Percentiles rank a stretch among this genome's conserved stretches.
phyloP scores from a whole-genome alignment of 768 basidiomycete species.

The Podaxis pistillaris region DNA sequence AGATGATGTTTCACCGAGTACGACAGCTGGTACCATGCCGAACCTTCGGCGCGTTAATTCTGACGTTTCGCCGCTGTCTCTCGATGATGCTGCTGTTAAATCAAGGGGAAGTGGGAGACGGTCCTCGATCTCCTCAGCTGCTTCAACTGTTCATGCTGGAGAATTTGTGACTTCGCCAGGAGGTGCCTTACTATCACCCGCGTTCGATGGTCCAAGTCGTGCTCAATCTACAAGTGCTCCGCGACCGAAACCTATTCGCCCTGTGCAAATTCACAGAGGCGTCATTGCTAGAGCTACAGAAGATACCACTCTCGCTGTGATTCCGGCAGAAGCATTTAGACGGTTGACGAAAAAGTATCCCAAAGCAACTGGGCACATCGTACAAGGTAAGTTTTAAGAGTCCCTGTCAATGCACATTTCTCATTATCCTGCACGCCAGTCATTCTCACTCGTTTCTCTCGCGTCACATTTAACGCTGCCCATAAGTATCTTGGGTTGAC shows the following conservation, averaged over 20 bases:
- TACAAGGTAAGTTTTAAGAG: slow-evolving; percentile 61
- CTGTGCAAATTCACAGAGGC: slow-evolving; percentile 53
- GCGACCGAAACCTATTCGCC: slow-evolving; percentile 17
- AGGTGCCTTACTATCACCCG: neutral
- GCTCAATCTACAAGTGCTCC: slow-evolving; percentile 26
- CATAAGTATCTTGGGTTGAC: slow-evolving; percentile 96
- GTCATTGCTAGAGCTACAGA: slow-evolving; percentile 91
- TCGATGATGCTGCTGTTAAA: slow-evolving; percentile 28
- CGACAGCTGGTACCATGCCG: slow-evolving; percentile 23
- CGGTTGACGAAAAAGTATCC: slow-evolving; percentile 94
- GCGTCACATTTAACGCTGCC: slow-evolving; percentile 96
- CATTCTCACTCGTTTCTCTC: slow-evolving; percentile 92
- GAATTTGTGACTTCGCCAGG: slow-evolving; percentile 26
- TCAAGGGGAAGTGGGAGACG: slow-evolving; percentile 39
- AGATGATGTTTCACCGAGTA: slow-evolving; percentile 24
- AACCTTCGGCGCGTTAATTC: slow-evolving; percentile 46
- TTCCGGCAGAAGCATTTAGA: slow-evolving; percentile 95
- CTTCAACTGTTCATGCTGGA: slow-evolving; percentile 63
- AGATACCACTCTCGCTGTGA: slow-evolving; percentile 96
- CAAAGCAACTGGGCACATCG: slow-evolving; percentile 94
- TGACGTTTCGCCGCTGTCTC: slow-evolving; percentile 62
- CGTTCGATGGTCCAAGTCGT: slow-evolving; percentile 3
- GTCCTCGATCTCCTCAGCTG: slow-evolving; percentile 62
- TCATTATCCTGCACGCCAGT: slow-evolving; percentile 42
- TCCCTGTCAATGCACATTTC: slow-evolving; percentile 9